Percentiles rank a stretch among this genome's conserved stretches.
These are phyloP conservation scores for Ajuga chamaepitys DNA, from an alignment of 257 asterid species.

Conservation along the genomic window DNA sequence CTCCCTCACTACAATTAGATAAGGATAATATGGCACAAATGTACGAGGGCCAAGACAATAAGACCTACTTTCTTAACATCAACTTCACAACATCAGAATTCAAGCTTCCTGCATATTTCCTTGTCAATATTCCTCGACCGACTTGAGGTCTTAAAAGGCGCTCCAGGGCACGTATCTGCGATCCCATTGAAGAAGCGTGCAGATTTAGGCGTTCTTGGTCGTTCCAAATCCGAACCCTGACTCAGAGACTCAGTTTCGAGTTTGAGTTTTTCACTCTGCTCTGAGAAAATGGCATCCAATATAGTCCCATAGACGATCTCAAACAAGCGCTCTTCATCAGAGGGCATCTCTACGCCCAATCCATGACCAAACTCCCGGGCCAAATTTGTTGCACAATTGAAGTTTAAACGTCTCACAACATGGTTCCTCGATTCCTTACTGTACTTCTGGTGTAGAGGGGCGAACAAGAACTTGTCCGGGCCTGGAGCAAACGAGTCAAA, in stretches of 20 bases:
- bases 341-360: background rate
- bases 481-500: conserved; percentile 58
- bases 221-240: conserved; percentile 23
- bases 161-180: conserved; percentile 49
- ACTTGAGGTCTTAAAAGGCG: conserved; percentile 37
- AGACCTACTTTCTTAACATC: background rate
- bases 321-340: conserved; percentile 32
- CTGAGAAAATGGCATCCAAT: conserved; percentile 32
- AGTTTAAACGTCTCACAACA: conserved; percentile 36
- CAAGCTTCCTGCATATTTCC: conserved; percentile 50
- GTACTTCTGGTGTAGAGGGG: conserved; percentile 32
- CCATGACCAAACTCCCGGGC: background rate
- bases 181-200: conserved; percentile 30
- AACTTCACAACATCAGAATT: conserved; percentile 19
- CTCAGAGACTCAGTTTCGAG: background rate
- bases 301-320: conserved; percentile 27
- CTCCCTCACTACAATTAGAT: background rate
- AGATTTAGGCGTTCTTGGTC: conserved; percentile 34
- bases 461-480: conserved; percentile 32
- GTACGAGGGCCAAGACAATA: background rate
- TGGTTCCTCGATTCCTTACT: conserved; percentile 17
- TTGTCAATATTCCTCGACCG: conserved; percentile 26
- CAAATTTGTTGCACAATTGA: conserved; percentile 9
- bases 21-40: background rate
- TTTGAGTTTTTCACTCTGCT: conserved; percentile 19